These are phyloP conservation scores for Aspergillus floridensis DNA, from an alignment of 2,329 filamentous ascomycete genomes.

Conservation along the genomic window DNA sequence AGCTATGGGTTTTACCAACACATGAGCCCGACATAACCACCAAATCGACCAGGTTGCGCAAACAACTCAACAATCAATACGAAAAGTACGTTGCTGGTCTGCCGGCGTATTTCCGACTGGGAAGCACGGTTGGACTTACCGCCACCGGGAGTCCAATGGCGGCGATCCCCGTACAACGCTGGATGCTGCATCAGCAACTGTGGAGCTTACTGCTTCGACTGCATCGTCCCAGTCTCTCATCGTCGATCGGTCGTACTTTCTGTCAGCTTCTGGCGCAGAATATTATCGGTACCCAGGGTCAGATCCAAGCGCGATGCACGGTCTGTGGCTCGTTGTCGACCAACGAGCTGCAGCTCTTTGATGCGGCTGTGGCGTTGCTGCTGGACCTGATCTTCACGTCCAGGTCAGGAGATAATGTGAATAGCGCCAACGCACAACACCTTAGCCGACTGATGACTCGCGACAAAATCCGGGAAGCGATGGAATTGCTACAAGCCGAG, in stretches of 20 bases:
- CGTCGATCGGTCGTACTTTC: not conserved
- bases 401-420: not conserved
- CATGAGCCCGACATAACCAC: not conserved
- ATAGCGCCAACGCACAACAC: not conserved
- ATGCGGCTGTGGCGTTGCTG: not conserved
- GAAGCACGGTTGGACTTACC: conserved; percentile 13
- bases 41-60: not conserved
- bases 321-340: conserved; percentile 11
- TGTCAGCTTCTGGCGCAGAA: conserved; percentile 15
- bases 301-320: conserved; percentile 10
- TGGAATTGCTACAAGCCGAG: conserved; percentile 8
- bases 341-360: conserved; percentile 2
- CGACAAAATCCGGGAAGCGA: conserved; percentile 12
- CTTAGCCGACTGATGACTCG: conserved; percentile 9
- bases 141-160: conserved; percentile 10
- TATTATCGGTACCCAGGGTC: conserved; percentile 9
- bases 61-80: not conserved
- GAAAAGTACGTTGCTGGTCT: not conserved
- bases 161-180: conserved; percentile 17
- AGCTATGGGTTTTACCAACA: not conserved
- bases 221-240: conserved; percentile 7
- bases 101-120: conserved; percentile 14
- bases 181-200: conserved; percentile 20
- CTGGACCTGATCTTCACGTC: not conserved
- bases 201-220: conserved; percentile 19